phyloP scores from a whole-genome alignment of 305 asterid species.

The Fraxinus floribunda region DNA sequence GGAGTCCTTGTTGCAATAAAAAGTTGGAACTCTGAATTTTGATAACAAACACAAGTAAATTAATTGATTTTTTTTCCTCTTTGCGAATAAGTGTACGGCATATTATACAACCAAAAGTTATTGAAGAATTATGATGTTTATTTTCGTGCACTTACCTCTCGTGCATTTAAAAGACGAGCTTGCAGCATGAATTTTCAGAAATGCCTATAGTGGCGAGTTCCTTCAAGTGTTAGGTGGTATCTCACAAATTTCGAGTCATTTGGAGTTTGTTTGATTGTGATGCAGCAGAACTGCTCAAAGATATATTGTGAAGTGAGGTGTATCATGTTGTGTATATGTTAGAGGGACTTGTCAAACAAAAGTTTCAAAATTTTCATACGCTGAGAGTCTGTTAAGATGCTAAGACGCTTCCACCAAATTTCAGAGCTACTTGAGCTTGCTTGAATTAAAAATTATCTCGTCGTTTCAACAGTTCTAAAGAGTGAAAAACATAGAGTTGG shows the following conservation, averaged over 20 bases:
- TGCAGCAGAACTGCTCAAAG: background rate
- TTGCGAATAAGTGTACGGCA: background rate
- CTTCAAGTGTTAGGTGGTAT: background rate
- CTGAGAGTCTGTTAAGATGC: background rate
- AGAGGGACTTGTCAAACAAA: background rate
- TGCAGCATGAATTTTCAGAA: background rate
- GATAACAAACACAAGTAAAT: background rate
- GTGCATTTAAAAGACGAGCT: background rate
- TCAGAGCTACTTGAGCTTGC: background rate
- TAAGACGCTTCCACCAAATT: background rate
- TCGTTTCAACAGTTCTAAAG: background rate
- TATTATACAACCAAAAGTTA: background rate
- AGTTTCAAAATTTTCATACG: background rate
- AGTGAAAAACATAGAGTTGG: background rate
- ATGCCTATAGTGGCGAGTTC: background rate
- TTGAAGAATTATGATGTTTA: background rate
- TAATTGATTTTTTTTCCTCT: too few species aligned
- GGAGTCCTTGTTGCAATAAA: background rate
- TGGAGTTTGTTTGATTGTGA: background rate
- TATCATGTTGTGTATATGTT: background rate
- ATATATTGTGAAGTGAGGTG: background rate
- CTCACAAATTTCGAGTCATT: background rate
- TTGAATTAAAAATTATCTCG: background rate
- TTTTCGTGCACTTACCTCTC: background rate
- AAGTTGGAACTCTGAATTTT: background rate